A percentile compares a stretch with the other conserved stretches of the same genome.
Conservation (phyloP, 257 asterid genomes). For the Agastache rugosa region DNA sequence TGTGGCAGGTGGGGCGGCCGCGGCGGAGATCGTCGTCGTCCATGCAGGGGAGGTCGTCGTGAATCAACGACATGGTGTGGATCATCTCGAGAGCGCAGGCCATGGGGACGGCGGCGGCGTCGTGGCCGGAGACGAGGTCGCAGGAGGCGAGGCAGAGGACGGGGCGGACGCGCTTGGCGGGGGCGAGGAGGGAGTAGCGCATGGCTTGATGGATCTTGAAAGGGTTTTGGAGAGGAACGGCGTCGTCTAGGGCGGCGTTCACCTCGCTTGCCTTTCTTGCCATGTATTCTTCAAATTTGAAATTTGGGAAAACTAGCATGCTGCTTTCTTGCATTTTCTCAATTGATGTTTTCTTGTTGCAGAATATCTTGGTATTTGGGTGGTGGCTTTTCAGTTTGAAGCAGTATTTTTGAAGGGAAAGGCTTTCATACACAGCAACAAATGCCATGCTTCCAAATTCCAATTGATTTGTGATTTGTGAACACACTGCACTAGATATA, state of each 20-base stretch:
- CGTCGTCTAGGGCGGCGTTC: conserved; percentile 60
- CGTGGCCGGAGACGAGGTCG: conserved; percentile 65
- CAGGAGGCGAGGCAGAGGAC: conserved; percentile 71
- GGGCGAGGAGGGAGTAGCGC: conserved; percentile 76
- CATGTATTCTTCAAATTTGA: conserved; percentile 60
- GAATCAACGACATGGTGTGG: conserved; percentile 77
- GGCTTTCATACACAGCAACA: conserved; percentile 34
- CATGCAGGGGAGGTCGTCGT: conserved; percentile 84
- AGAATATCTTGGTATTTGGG: conserved; percentile 11
- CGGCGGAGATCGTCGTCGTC: conserved; percentile 69
- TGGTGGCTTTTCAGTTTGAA: conserved; percentile 18
- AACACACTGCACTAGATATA: neutral
- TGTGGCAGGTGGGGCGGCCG: conserved; percentile 70
- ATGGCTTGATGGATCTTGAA: conserved; percentile 63
- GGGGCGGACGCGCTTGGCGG: conserved; percentile 70
- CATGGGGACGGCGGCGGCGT: conserved; percentile 51
- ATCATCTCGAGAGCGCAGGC: conserved; percentile 78
- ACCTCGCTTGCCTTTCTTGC: conserved; percentile 44
- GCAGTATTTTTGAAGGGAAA: conserved; percentile 31
- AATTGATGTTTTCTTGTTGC: conserved; percentile 32
- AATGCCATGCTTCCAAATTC: conserved; percentile 52
- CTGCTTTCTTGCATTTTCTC: conserved; percentile 36
- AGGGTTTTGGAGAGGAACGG: conserved; percentile 65
- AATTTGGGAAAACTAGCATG: conserved; percentile 40
- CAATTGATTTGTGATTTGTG: neutral